Base-by-base conservation (phyloP, 768 basidiomycete genomes). In the Chiua virens region DNA sequence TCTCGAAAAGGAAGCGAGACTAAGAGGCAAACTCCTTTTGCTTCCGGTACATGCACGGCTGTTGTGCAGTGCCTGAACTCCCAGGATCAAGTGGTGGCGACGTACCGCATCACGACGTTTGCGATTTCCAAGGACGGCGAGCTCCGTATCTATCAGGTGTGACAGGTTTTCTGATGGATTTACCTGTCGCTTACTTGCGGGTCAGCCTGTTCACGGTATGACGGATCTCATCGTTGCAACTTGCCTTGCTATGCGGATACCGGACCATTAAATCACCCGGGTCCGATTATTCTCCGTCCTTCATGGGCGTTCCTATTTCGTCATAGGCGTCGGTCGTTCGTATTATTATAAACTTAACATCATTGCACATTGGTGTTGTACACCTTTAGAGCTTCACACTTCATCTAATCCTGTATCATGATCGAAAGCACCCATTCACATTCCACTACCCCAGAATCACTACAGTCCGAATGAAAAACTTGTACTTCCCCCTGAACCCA, bases 111-210 rank as follows among this genome's bases (percentile, higher is more conserved):
- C 20, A 68, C 64, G 22, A 39, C 53, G 10, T 57, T 68, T 51
- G 69, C 67, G 13, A 27, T 69, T 28, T 59, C 45, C 34, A 68
- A 70, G 45, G 67, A 68, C 36, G 67, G 67, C 4, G 69, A 67
- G 30, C 65, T 68, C 6, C 44, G 60, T 18, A 56, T 68, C 22
- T 18, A 69, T 48, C 58, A 68, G 56, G 67, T 68, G 53, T n/a
- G 62, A 52, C 21, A 43, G 20, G 40, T 42, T 17, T 7, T 10
- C 34, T 23, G 20, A 2, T 14, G 9, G 34, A 34, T 28, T n/a
- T 8, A 20, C 11, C 4, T 11, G 22, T 21, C 11, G 15, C 52
- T 56, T 41, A 62, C 22, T 30, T 10, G 25, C 35, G 35, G 27
- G 2, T 21, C 39, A 71, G 67, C 23, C 52, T 9, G 69, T 28